phyloP scores from a whole-genome alignment of 495 filamentous ascomycete genomes.

The Mytilinidion resinicola region DNA sequence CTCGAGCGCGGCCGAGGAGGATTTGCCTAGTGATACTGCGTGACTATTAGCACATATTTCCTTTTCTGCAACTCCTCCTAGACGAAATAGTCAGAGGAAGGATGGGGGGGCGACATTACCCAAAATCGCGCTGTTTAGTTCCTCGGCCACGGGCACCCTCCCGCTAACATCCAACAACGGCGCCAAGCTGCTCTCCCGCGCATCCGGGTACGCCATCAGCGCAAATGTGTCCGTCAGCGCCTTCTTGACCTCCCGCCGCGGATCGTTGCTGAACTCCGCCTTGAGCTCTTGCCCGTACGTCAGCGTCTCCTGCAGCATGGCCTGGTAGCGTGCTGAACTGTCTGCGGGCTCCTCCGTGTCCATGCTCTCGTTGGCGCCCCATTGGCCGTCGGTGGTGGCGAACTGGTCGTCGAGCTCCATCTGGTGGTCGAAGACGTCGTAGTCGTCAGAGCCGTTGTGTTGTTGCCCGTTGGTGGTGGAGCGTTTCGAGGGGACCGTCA shows the following conservation, averaged over 20 bases:
- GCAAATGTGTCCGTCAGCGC: constrained; percentile 81
- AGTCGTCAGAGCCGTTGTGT: constrained; percentile 25
- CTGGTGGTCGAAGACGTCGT: constrained; percentile 51
- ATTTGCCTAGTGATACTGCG: constrained; percentile 82
- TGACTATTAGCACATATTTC: constrained; percentile 22
- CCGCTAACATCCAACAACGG: constrained; percentile 71
- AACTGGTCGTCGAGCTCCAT: constrained; percentile 76
- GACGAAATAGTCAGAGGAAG: constrained; percentile 5
- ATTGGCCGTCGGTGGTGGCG: constrained; percentile 26
- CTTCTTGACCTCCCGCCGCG: constrained; percentile 59
- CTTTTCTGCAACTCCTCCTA: not conserved
- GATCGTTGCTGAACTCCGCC: constrained; percentile 66
- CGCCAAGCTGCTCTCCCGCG: constrained; percentile 64
- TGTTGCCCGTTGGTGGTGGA: constrained; percentile 31
- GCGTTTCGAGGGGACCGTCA: constrained; percentile 40
- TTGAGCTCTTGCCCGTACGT: constrained; percentile 75
- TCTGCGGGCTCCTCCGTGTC: constrained; percentile 37
- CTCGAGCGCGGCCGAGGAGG: constrained; percentile 79
- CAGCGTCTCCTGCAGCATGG: constrained; percentile 62
- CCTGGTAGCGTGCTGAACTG: constrained; percentile 42
- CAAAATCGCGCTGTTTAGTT: constrained; percentile 88
- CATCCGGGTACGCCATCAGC: constrained; percentile 79
- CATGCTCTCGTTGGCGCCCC: constrained; percentile 46
- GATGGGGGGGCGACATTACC: constrained; percentile 50
- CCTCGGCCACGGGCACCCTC: constrained; percentile 78